Evolutionary conservation across 2,329 filamentous ascomycete species (phyloP).

Genomic region (Alternaria sp.): DNA sequence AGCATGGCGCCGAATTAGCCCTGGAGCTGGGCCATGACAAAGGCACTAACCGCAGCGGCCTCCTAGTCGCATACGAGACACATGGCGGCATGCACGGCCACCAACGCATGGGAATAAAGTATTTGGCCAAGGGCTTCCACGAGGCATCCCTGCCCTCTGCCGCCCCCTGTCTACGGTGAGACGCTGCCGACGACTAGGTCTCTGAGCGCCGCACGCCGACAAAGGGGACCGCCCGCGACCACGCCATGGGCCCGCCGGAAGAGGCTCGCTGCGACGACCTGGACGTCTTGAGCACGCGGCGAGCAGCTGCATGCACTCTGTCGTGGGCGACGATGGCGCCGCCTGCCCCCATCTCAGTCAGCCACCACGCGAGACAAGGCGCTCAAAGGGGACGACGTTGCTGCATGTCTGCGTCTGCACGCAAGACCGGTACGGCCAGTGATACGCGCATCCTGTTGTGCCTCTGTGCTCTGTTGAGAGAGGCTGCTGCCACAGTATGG

Average conservation of each 20-base stretch:
- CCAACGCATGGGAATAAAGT: conserved; percentile 37
- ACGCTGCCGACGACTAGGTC: conserved; percentile 15
- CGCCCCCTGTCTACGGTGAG: conserved; percentile 17
- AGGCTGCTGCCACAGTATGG: conserved; percentile 6
- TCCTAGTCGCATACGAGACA: conserved; percentile 34
- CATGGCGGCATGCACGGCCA: conserved; percentile 37
- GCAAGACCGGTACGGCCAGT: conserved; percentile 19
- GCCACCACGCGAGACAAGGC: conserved; percentile 23
- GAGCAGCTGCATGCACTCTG: background rate
- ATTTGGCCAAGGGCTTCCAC: conserved; percentile 41
- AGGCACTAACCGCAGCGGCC: conserved; percentile 27
- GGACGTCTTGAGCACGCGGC: background rate
- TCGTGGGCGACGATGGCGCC: background rate
- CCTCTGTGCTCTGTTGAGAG: conserved; percentile 13
- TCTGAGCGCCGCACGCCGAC: conserved; percentile 16
- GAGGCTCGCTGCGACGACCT: background rate
- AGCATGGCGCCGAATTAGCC: conserved; percentile 37
- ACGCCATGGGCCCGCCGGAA: background rate
- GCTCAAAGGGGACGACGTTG: conserved; percentile 19
- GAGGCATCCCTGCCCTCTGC: conserved; percentile 40
- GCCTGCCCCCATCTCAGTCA: conserved; percentile 7
- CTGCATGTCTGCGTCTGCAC: conserved; percentile 25
- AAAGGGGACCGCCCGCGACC: conserved; percentile 5
- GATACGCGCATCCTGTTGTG: conserved; percentile 5
- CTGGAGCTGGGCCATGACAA: conserved; percentile 37